Conservation (phyloP, 371 early-diverging fungal species). For the Dichotomocladium elegans region DNA sequence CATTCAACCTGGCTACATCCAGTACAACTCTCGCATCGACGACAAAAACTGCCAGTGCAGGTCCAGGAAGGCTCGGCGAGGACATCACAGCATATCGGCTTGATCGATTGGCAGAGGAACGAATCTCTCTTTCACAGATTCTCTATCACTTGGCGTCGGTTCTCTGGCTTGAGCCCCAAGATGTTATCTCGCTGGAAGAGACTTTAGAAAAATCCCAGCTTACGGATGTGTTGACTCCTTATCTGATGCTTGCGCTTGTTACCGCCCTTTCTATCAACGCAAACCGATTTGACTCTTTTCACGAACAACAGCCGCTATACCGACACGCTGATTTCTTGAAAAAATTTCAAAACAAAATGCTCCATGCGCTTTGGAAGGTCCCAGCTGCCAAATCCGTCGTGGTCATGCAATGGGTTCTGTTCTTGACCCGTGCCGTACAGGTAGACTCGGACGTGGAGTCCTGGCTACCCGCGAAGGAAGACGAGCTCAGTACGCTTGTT, state of each 20-base stretch:
- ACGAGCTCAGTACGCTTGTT: slow-evolving; percentile 53
- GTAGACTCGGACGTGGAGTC: slow-evolving; percentile 38
- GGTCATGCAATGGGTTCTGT: slow-evolving; percentile 69
- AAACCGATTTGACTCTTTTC: slow-evolving; percentile 15
- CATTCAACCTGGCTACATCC: slow-evolving; percentile 20
- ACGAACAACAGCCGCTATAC: slow-evolving; percentile 10
- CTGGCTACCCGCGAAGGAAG: slow-evolving; percentile 51
- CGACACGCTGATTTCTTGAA: slow-evolving; percentile 11
- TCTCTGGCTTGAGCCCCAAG: slow-evolving; percentile 44
- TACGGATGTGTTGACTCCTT: slow-evolving; percentile 51
- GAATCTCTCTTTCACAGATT: slow-evolving; percentile 53
- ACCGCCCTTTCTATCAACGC: slow-evolving; percentile 47
- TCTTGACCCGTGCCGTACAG: slow-evolving; percentile 43
- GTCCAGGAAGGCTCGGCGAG: slow-evolving; percentile 36
- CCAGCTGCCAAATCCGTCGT: slow-evolving; percentile 61
- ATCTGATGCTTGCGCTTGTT: slow-evolving; percentile 52
- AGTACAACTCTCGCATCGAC: background rate
- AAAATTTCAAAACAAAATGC: slow-evolving; percentile 26
- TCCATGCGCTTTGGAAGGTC: slow-evolving; percentile 39
- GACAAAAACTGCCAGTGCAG: background rate
- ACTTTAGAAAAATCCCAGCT: slow-evolving; percentile 51
- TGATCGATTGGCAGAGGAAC: slow-evolving; percentile 53
- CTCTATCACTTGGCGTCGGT: slow-evolving; percentile 52
- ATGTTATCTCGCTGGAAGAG: slow-evolving; percentile 48
- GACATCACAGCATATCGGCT: slow-evolving; percentile 44